phyloP scores from a whole-genome alignment of 257 asterid genomes.

The Vinca minor region DNA sequence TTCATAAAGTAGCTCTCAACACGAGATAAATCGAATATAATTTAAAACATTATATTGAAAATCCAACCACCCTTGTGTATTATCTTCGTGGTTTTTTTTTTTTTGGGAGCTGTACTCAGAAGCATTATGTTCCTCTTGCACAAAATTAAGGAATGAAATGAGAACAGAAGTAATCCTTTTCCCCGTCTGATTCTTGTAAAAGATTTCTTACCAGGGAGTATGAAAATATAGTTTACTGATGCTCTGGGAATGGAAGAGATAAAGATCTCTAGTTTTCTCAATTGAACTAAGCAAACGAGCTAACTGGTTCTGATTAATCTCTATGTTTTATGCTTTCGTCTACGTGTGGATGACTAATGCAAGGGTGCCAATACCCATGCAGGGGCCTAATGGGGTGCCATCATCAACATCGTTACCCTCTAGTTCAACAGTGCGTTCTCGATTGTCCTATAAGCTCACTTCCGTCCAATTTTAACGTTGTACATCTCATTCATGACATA shows the following conservation, averaged over 20 bases:
- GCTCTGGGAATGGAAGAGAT: not conserved
- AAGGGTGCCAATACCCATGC: slow-evolving; percentile 50
- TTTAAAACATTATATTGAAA: not conserved
- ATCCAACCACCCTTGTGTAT: not conserved
- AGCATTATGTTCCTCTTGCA: no score
- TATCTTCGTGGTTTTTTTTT: not conserved
- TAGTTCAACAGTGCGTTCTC: slow-evolving; percentile 46
- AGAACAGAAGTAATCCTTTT: not conserved
- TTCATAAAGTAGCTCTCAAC: no score
- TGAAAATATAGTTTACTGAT: not conserved
- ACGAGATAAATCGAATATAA: no score
- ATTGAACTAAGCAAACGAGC: not conserved
- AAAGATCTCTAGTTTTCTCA: not conserved
- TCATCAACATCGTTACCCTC: slow-evolving; percentile 39
- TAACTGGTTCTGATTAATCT: not conserved
- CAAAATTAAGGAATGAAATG: no score
- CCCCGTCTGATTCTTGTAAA: no score
- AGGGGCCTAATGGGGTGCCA: slow-evolving; percentile 35
- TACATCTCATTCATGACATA: not conserved
- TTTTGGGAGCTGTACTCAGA: no score
- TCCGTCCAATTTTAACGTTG: slow-evolving; percentile 1
- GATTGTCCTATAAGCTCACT: slow-evolving; percentile 15
- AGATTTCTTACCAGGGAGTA: not conserved
- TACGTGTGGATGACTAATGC: slow-evolving; percentile 40
- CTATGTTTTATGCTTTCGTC: no score